Evolutionary conservation across 805 yeast genomes (phyloP), one percentile per base, ranked within the genome.

Genomic region (Candida dajiaensis): DNA sequence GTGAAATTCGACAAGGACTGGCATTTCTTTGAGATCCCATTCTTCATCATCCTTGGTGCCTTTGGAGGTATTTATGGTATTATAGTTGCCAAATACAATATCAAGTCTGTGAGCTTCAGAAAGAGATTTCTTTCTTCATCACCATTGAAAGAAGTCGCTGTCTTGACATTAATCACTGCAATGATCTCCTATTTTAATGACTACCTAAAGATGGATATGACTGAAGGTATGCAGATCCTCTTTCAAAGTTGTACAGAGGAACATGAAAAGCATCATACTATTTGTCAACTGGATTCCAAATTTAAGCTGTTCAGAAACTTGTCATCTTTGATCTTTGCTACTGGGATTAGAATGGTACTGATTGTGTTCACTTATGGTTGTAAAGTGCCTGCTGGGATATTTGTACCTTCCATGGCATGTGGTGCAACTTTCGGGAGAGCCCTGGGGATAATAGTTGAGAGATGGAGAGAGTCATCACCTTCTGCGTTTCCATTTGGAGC

Each of bases 361-460:
- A 87, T 94, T 23, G 77, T 89, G 23, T 72, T 94, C 15, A 85
- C 98, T 0, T 94, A 95, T 63, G 97, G 97, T 3, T 82, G 89
- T 51, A 89, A 85, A 65, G 90, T 92, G 0, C 99, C 99, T 0
- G 95, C 97, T n/a, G 99, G 99, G 15, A 88, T 92, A 6, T 85
- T 94, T 66, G 95, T 94, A 45, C 99, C 99, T 3, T 86, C 96
- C 2, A 88, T 94, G 95, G 90, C 96, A 0, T 85, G 89, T 1
- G 99, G 99, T 20, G 97, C 98, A 0, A 80, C 96, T 0, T 85
- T 88, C 65, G 99, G 99, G 8, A 74, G 97, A 44, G 84, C 90
- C 0, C 57, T 94, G 12, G 97, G 99, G 5, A 68, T 89, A 9
- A 49, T 85, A 6, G 81, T 88, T 48, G 85, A 86, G 52, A 60